Base-by-base conservation (phyloP, 176 grass and related monocot genomes). In the Oryza australiensis region DNA sequence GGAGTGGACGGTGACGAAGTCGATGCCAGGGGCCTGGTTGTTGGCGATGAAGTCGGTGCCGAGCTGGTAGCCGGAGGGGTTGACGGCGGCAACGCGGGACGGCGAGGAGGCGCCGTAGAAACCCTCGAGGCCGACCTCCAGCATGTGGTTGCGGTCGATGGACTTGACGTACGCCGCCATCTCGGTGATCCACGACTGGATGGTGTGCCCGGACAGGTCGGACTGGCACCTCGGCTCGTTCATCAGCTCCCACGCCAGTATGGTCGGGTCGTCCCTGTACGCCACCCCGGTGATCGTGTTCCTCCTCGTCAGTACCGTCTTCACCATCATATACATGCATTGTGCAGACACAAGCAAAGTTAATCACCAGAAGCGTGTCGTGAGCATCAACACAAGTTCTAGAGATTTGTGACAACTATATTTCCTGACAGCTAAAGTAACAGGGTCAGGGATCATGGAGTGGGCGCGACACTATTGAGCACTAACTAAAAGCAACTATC, bases 171-270 rank as follows among this genome's bases (percentile, higher is more conserved):
- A 87, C 20, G 87, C 75, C 30, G 93, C 93, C 97, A 99, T 96
- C 83, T 99, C 97, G 42, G 85, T 72, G 83, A 99, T 99, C 97
- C 97, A 99, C 70, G 81, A 69, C 91, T 94, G 80, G 29, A 99
- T 82, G 82, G 76, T 79, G 70, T 53, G 72, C 22, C 97, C 97
- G 66, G 93, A 94, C 4, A 89, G 62, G 59, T 96, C 97, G 1
- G 97, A 99, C 66, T 76, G 89, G 93, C 97, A 99, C 57, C 97
- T 87, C 59, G 97, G 97, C 77, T 99, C 97, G 85, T 99, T 99
- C 85, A 99, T 99, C 29, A 99, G 93, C 83, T 99, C 97, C 97
- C 97, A 99, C 38, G 97, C 88, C 89, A 99, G 84, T 65, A 96
- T 88, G 67, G 93, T 95, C 15, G 91, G 93, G 75, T 99, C 97